Evolutionary conservation across 257 asterid species (phyloP), one percentile per base, ranked within the genome.

Genomic region (Solanum bulbocastanum): DNA sequence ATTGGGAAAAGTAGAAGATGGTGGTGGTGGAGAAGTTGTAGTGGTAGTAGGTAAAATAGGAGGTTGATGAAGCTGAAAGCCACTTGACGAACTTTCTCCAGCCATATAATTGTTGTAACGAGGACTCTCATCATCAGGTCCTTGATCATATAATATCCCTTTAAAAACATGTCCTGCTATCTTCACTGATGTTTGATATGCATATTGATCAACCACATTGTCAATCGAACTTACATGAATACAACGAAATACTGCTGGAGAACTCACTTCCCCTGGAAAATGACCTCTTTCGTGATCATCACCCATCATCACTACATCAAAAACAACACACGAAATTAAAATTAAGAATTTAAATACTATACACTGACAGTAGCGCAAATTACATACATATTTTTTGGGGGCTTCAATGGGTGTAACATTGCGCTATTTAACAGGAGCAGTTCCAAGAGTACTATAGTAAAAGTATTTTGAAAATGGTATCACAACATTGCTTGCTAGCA

Each of bases 81-180:
- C 83, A 22, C 52, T 74, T 74, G 93, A 91, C 22, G 92, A 85
- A 90, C 90, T 90, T 85, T 92, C 94, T 66, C 94, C 95, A 69
- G 92, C 79, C 42, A 74, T 82, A n/a, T 46, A 36, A 37, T 37
- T n/a, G 58, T 33, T 62, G 68, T 85, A 89, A 84, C 89, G 89
- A 75, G 30, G 49, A 74, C 82, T 74, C 52, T 40, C 86, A 10
- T 86, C 23, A 10, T 86, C 91, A 0, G 90, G 88, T 1, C 98
- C 98, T 71, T 96, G 98, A 86, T 96, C 98, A 72, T 94, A 96
- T 46, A 96, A 91, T n/a, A 96, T 90, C 1, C 98, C 98, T 4
- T 95, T 93, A 89, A 96, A 96, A 14, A 93, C 87, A 78, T 91
- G 98, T 20, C 98, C 98, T 14, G 92, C 95, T 37, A 96, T 94